phyloP scores from a whole-genome alignment of 2,329 filamentous ascomycete species.

The Cladobotryum mycophilum region DNA sequence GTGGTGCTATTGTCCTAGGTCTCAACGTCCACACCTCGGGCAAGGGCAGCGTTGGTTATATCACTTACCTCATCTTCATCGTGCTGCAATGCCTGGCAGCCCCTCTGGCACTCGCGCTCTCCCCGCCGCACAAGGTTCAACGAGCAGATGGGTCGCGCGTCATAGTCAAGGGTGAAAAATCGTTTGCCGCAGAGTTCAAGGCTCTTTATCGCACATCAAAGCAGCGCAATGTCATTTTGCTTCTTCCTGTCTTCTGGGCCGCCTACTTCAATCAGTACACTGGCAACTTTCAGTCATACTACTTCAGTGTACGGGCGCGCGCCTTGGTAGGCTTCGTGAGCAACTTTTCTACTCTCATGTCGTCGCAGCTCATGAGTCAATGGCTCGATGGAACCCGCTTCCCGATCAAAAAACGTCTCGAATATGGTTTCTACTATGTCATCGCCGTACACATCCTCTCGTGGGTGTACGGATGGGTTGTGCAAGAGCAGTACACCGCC shows the following conservation, averaged over 20 bases:
- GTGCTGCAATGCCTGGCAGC: conserved; percentile 22
- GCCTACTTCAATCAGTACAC: conserved; percentile 27
- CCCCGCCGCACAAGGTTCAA: conserved; percentile 22
- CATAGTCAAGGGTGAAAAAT: conserved; percentile 16
- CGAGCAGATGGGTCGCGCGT: conserved; percentile 21
- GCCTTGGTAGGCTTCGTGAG: conserved; percentile 41
- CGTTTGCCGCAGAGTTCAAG: conserved; percentile 18
- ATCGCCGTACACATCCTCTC: conserved; percentile 38
- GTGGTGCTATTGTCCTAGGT: conserved; percentile 39
- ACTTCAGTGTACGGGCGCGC: conserved; percentile 34
- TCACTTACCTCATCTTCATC: conserved; percentile 24
- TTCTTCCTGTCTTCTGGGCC: conserved; percentile 21
- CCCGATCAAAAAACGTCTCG: conserved; percentile 35
- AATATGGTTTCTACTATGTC: conserved; percentile 39
- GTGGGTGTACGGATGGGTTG: conserved; percentile 48
- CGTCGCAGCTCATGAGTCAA: conserved; percentile 38
- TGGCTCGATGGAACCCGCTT: conserved; percentile 37
- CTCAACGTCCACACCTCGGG: conserved; percentile 29
- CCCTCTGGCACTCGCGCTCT: conserved; percentile 21
- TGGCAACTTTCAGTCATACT: conserved; percentile 42
- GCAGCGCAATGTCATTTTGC: conserved; percentile 17
- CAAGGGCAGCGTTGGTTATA: conserved; percentile 20
- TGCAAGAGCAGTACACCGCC: conserved; percentile 44
- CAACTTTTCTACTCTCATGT: conserved; percentile 30
- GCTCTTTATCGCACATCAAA: conserved; percentile 15